Base-by-base conservation (phyloP, 1,284 basidiomycete species). In the Meripilus lineatus region DNA sequence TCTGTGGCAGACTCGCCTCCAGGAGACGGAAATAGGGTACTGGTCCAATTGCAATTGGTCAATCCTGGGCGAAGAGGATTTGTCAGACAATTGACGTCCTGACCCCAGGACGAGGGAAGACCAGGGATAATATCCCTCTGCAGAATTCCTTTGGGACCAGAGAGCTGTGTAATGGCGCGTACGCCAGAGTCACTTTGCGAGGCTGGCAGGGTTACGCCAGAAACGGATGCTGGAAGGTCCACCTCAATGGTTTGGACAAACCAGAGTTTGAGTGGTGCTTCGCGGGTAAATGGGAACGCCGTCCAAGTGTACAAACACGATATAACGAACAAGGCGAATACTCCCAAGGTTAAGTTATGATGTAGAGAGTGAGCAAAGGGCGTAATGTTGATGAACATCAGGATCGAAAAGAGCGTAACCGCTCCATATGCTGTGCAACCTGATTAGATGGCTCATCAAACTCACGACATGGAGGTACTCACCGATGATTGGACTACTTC, bases 261-360 rank as follows among this genome's bases (percentile, higher is more conserved):
- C 58, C 70, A 84, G 0, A 86, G 59, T 51, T 85, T 88, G 48
- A 87, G 60, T 0, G 84, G 84, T 1, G 71, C 62, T 15, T 71
- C 59, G 28, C 66, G 58, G 13, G 72, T 72, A 63, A 88, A 88
- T 1, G 85, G 85, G 63, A 81, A 81, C 6, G 62, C 62, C 2
- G 72, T 51, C 59, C 71, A 70, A 23, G 70, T 61, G 49, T 72
- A 77, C 13, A 67, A 46, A 0, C 73, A 70, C 3, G 70, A 64
- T 4, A 68, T 44, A 3, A 74, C 42, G 46, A 82, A 73, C 7
- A 77, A 49, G 15, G 69, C 38, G 6, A 74, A 42, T 13, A 75
- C 55, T 24, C 69, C 25, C 13, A 64, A 44, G 0, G 70, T 69
- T 26, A 82, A 56, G 42, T 54, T 57, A n/a, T 68, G 66, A 45